Base-by-base conservation (phyloP, 2,329 filamentous ascomycete genomes). In the Zymoseptoria ardabiliae region DNA sequence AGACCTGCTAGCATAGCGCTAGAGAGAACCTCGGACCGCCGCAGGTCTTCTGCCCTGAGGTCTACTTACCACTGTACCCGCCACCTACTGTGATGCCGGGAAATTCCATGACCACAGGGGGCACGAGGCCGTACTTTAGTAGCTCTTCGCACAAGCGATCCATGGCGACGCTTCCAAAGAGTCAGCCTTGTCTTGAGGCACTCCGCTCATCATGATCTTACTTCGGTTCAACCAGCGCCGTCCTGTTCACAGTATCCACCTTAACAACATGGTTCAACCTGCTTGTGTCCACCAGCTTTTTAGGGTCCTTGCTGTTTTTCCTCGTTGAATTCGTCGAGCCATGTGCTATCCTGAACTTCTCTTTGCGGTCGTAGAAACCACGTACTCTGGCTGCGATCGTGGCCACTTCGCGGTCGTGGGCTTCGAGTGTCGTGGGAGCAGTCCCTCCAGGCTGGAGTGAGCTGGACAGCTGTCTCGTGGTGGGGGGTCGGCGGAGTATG, bases 261-360 rank as follows among this genome's bases (percentile, higher is more conserved):
- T 77, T 73, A 9, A 92, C 75, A 17, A 92, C 82, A 71, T 82
- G 79, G 63, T 78, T 80, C 9, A 92, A 80, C 3, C 71, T 69
- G 72, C 85, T 87, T 45, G 86, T 90, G 71, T 90, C 86, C 58
- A 92, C 78, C 9, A 84, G 79, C 78, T 62, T 69, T 21, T 45
- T 64, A 3, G 66, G 65, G 45, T 71, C 66, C 23, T 62, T 61
- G 22, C 66, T 67, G 54, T 74, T 71, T 23, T 81, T 80, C 7
- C 89, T 85, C 45, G 89, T 91, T 73, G 85, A 89, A 75, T 90
- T 91, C 23, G 88, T 91, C 0, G 86, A 85, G 61, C 89, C 89
- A 74, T 91, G 88, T 66, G 85, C 88, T 69, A 91, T 86, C n/a
- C 87, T 81, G 73, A 89, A 91, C 2, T 86, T 82, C 69, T 81